These are phyloP conservation scores for Nakaseomyces uthaithaninus DNA, from an alignment of 1,139 yeast genomes.

Conservation along the genomic window DNA sequence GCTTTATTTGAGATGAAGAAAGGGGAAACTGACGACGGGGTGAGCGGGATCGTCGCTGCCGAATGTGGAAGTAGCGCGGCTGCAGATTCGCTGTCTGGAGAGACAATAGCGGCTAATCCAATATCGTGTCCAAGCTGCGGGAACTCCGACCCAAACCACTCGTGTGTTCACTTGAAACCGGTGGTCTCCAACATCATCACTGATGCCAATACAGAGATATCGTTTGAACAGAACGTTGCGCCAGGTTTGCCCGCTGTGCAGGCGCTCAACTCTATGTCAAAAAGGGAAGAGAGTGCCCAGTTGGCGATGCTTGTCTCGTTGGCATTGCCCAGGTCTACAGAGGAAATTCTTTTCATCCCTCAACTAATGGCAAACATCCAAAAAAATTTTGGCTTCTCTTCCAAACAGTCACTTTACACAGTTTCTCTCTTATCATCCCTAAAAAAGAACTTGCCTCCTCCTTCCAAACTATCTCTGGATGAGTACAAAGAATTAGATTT, in stretches of 20 bases:
- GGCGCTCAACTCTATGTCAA: conserved; percentile 41
- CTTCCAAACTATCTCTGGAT: conserved; percentile 32
- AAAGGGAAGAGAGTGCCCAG: conserved; percentile 40
- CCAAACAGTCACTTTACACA: conserved; percentile 58
- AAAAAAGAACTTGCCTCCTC: conserved; percentile 50
- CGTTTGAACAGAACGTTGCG: conserved; percentile 55
- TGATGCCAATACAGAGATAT: conserved; percentile 24
- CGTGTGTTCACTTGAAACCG: conserved; percentile 34
- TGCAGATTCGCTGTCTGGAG: conserved; percentile 11
- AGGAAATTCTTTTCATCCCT: conserved; percentile 67
- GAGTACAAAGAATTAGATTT: conserved; percentile 17
- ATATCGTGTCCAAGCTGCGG: conserved; percentile 3
- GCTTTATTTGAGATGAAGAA: conserved; percentile 53
- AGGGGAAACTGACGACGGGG: conserved; percentile 29
- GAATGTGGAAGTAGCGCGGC: background rate
- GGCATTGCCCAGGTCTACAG: conserved; percentile 68
- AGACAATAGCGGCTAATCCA: background rate
- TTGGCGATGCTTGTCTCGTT: conserved; percentile 62
- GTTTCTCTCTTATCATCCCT: conserved; percentile 63
- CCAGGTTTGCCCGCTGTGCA: conserved; percentile 73
- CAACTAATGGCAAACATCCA: conserved; percentile 60
- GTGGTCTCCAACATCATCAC: conserved; percentile 22
- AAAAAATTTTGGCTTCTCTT: conserved; percentile 59
- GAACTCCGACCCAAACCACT: conserved; percentile 4
- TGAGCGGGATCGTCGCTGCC: background rate